Evolutionary conservation across 371 early-diverging fungal genomes (phyloP).

Genomic region (Lichtheimia ramosa): DNA sequence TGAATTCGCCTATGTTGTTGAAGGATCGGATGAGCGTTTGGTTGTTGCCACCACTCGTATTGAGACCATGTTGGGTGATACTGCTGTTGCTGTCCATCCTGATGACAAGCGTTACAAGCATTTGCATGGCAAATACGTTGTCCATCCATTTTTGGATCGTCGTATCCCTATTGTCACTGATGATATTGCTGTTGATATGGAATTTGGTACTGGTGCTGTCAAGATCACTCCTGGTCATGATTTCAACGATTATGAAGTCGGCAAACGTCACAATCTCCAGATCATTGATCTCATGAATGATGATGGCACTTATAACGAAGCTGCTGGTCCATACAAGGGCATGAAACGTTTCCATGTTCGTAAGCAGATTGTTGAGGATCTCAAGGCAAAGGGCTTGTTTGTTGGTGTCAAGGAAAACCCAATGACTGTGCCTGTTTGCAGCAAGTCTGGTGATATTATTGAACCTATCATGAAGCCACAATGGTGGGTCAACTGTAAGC

Average conservation of each 20-base stretch:
- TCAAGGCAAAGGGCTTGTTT: conserved; percentile 90
- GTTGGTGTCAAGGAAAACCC: conserved; percentile 87
- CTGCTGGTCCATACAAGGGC: conserved; percentile 87
- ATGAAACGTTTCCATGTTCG: conserved; percentile 97
- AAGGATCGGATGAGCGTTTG: conserved; percentile 82
- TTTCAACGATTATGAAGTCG: conserved; percentile 97
- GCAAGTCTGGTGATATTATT: conserved; percentile 94
- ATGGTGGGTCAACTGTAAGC: conserved; percentile 98
- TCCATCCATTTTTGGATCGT: conserved; percentile 95
- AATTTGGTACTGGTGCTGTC: conserved; percentile 99
- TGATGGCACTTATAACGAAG: conserved; percentile 91
- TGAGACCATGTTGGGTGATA: conserved; percentile 99
- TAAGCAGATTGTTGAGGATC: conserved; percentile 80
- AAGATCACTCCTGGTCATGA: conserved; percentile 99
- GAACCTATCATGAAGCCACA: conserved; percentile 99
- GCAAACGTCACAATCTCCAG: conserved; percentile 92
- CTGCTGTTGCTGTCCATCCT: conserved; percentile 96
- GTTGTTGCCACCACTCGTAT: conserved; percentile 99
- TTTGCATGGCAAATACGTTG: conserved; percentile 89
- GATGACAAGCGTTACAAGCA: conserved; percentile 83
- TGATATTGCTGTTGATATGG: conserved; percentile 92
- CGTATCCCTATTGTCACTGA: conserved; percentile 92
- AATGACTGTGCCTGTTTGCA: conserved; percentile 95
- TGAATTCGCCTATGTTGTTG: conserved; percentile 89
- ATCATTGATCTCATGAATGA: conserved; percentile 97